These are phyloP conservation scores for Vaccinium corymbosum DNA, from an alignment of 148 eudicot species.

Conservation along the genomic window DNA sequence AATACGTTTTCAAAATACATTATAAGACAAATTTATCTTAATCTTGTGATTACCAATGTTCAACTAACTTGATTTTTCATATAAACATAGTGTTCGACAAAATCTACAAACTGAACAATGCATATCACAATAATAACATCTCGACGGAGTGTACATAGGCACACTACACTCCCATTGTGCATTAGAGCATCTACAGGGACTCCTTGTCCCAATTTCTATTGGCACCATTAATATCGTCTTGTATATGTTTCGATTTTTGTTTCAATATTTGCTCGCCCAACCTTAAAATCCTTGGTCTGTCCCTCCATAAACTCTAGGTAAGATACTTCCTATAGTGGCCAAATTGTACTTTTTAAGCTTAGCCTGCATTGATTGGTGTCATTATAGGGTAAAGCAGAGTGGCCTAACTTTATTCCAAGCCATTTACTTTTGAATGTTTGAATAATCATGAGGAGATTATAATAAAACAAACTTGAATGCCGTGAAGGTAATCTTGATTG, in stretches of 20 bases:
- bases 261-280: neutral
- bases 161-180: neutral
- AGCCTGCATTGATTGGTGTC: conserved; percentile 7
- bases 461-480: conserved; percentile 19
- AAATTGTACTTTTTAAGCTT: neutral
- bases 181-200: neutral
- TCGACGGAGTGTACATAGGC: neutral
- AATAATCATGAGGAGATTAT: conserved; percentile 27
- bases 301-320: neutral
- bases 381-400: conserved; percentile 9
- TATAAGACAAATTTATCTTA: neutral
- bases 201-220: too few relatives aligned
- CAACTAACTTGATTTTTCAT: neutral
- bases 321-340: neutral
- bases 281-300: neutral
- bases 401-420: conserved; percentile 3
- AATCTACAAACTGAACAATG: too few relatives aligned
- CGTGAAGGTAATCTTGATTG: conserved; percentile 14
- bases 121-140: neutral
- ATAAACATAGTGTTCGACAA: neutral
- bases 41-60: neutral
- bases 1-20: neutral
- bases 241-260: neutral
- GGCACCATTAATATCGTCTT: neutral
- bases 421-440: conserved; percentile 11